Evolutionary conservation across 2,329 filamentous ascomycete genomes (phyloP), one percentile per base, ranked within the genome.

Genomic region (Aureobasidium sp.): DNA sequence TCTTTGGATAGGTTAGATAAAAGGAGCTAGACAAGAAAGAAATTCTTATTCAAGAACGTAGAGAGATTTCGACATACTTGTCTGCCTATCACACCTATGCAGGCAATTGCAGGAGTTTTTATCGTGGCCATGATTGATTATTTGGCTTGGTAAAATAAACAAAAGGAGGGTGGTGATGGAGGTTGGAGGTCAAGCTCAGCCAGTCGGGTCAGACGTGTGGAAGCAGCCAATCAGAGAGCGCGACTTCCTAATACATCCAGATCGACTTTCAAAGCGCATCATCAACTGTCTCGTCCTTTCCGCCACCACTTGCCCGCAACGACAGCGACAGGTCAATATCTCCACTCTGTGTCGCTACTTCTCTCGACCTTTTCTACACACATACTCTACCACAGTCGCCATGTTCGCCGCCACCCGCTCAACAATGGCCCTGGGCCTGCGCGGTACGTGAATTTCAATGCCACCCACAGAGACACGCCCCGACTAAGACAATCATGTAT

Each of bases 71-170:
- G 9, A 73, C 82, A 69, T 81, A 96, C 92, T 75, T 95, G 89
- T 77, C 94, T 91, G 68, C 94, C 93, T 70, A 99, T 95, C 58
- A 97, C 82, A 75, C 91, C 92, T 69, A 99, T 87, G 73, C 92
- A 96, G 75, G 91, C 92, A 75, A 97, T 94, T 39, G 88, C 90
- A 34, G 93, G 78, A 46, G 73, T 73, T 64, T 74, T 88, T 42
- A 78, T 73, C 10, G 42, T 56, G 15, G 60, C 41, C 60, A 62
- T 62, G 32, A 39, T 48, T 57, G 12, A 46, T 8, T 58, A n/a
- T 58, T 47, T 9, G 20, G 9, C 17, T 34, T 27, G n/a, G 27
- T 8, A 29, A 12, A 48, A 58, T 29, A 47, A 48, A 62, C 50
- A 46, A 62, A 62, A 55, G 48, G 52, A 36, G 15, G 17, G 46